These are phyloP conservation scores for Aspergillus ostianus DNA, from an alignment of 495 filamentous ascomycete species.

Conservation along the genomic window DNA sequence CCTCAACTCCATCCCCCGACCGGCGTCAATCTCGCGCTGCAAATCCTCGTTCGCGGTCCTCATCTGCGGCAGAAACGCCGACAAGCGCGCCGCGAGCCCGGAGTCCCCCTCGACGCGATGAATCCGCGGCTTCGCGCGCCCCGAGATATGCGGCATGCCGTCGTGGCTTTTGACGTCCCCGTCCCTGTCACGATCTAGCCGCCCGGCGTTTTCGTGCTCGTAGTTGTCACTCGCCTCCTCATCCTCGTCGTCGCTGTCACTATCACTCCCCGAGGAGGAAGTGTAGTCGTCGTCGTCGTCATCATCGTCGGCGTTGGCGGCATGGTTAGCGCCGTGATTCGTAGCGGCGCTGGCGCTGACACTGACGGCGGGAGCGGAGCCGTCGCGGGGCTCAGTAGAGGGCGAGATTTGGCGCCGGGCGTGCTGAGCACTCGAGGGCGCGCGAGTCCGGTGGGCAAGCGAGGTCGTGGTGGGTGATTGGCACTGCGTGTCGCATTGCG, in stretches of 20 bases:
- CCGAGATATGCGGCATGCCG: conserved; percentile 27
- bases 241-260: conserved; percentile 26
- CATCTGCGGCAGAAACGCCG: conserved; percentile 47
- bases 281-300: conserved; percentile 39
- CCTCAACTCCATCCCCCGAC: conserved; percentile 29
- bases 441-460: neutral
- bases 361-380: conserved; percentile 1
- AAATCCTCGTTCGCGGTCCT: conserved; percentile 48
- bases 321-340: neutral
- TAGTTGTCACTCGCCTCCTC: conserved; percentile 17
- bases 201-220: neutral
- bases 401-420: neutral
- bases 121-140: conserved; percentile 39
- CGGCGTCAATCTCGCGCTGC: conserved; percentile 39
- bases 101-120: conserved; percentile 26
- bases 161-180: conserved; percentile 14
- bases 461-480: conserved; percentile 8
- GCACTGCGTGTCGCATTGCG: conserved; percentile 6
- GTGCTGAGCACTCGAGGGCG: neutral
- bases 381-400: neutral
- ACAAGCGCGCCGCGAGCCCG: conserved; percentile 39
- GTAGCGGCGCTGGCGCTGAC: conserved; percentile 6
- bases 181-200: conserved; percentile 17
- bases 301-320: conserved; percentile 2
- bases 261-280: conserved; percentile 38